Base-by-base conservation (phyloP, 2,329 filamentous ascomycete species). In the Fusarium oligoseptatum region DNA sequence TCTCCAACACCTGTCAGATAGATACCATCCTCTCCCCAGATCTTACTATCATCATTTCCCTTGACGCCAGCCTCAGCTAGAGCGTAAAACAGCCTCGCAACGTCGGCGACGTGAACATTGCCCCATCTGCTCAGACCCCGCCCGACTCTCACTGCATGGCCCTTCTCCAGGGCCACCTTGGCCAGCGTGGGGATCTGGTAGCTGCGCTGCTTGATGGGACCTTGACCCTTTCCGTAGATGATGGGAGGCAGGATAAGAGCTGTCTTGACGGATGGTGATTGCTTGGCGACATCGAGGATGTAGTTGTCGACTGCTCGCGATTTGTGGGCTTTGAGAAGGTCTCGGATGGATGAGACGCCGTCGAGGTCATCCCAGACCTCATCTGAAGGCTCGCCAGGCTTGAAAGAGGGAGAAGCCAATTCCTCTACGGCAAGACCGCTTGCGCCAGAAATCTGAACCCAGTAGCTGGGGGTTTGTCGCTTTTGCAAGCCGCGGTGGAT, bases 21-120 rank as follows among this genome's bases (percentile, higher is more conserved):
- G 15, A 85, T 60, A 0, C 84, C 84, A n/a, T 84, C 73, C 39
- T 80, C 70, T 10, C 83, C 81, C 85, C 85, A 86, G 1, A 82
- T 37, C 2, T 74, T 66, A 2, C 71, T 73, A 12, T 76, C 75
- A 0, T 71, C 34, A 8, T 71, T 75, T 0, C 72, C 78, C 12
- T 76, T 68, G 0, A 71, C 69, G 0, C 80, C 83, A 36, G 80
- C 78, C 39, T 82, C 79, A 0, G 81, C 75, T 20, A 87, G 68
- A 10, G 64, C 52, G 0, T 73, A 52, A 20, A 84, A 79, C 0
- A 84, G 36, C 41, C 72, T 70, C 2, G 77, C 81, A 11, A 85
- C 32, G 55, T 84, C 82, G 15, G 70, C 60, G 14, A 85, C 72
- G 50, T 85, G 82, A 6, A 85, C 75, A 22, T 81, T 81, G 11